Evolutionary conservation across 192 early-diverging fungal genomes (phyloP), one percentile per base, ranked within the genome.

Genomic region (Gonapodya prolifera): DNA sequence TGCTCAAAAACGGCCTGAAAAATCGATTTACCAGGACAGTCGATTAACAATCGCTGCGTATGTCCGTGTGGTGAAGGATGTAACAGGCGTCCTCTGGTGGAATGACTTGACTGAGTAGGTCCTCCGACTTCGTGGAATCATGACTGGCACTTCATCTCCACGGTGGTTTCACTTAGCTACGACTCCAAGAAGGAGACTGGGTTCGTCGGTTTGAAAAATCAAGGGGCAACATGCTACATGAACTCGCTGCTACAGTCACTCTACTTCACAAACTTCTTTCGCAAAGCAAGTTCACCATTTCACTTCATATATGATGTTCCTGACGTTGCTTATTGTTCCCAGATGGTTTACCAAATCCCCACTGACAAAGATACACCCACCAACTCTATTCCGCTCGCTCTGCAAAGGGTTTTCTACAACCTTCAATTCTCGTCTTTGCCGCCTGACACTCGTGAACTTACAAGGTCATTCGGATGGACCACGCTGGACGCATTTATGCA

Each of bases 181-280:
- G 93, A 95, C 80, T 98, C 96, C 31, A 94, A 93, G 82, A 87
- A 88, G 75, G 86, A 90, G 81, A 96, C 95, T 34, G 96, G 97
- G 13, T 95, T 86, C 83, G 94, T 98, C 31, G 97, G 96, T 0
- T 83, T 99, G 75, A 93, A 92, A 79, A 99, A 99, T 82, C 96
- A 98, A 82, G 98, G 96, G 23, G 95, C 96, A 0, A 99, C 98
- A 0, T 96, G 98, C 84, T 99, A 99, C 82, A 96, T 99, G 95
- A 99, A 98, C 86, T 97, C 96, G 73, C 85, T 98, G 28, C 86
- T 99, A 35, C 98, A 99, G 80, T 95, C 94, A 30, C 85, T 98
- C 34, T 98, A 93, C 79, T 97, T 93, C 80, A 97, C 95, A 17
- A 96, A 91, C 80, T 91, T 92, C 79, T 97, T 99, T 82, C 91